phyloP scores from a whole-genome alignment of 2,329 filamentous ascomycete species.

The Coniochaeta prunicola region DNA sequence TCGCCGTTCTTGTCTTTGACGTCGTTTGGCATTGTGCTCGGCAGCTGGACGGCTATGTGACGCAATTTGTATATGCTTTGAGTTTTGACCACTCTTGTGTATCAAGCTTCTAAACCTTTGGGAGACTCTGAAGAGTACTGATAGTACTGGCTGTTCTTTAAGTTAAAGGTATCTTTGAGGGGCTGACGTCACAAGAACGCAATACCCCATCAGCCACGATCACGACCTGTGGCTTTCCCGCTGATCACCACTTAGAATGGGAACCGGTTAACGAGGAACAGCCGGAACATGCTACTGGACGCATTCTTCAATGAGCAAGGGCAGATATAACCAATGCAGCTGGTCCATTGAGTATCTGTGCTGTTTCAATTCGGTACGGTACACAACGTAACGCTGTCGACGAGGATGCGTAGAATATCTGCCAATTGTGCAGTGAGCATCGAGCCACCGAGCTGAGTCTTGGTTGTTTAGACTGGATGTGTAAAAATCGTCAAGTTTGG shows the following conservation, averaged over 20 bases:
- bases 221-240: not conserved
- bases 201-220: not conserved
- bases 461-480: no score
- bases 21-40: conserved; percentile 12
- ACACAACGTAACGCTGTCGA: no score
- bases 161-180: not conserved
- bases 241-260: not conserved
- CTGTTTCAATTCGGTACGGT: no score
- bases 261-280: no score
- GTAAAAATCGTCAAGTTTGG: no score
- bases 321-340: not conserved
- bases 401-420: no score
- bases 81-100: not conserved
- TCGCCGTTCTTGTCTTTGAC: conserved; percentile 27
- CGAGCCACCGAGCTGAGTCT: no score
- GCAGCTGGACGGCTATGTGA: not conserved
- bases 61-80: not conserved
- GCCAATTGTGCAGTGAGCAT: no score
- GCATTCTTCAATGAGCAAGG: no score
- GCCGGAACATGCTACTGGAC: not conserved
- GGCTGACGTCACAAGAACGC: not conserved
- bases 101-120: not conserved
- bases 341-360: no score
- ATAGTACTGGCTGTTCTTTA: not conserved
- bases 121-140: not conserved